Evolutionary conservation across 1,284 basidiomycete genomes (phyloP), one percentile per base, ranked within the genome.

Genomic region (Puccinia polysora): DNA sequence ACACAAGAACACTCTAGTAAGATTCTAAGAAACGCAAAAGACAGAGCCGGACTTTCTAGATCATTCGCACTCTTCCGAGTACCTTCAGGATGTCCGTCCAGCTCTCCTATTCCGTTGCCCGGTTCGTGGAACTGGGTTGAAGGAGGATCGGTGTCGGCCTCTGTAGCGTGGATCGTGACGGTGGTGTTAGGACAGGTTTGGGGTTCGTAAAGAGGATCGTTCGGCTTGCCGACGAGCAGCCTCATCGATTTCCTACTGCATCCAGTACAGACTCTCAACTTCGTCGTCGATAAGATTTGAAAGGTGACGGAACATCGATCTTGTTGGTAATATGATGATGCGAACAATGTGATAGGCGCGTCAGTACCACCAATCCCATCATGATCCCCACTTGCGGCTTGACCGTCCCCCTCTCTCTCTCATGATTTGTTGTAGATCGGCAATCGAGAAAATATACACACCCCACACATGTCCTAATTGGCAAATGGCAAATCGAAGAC

Each of bases 281-380:
- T 43, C 18, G 32, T 49, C 10, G 36, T 28, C 36, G 52, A 25
- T 15, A 69, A 38, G n/a, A 69, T 58, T 49, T 47, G 38, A 50
- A 69, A 69, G 6, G 53, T 69, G n/a, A 69, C 45, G 28, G 53
- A 45, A 38, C 65, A 69, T 50, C 65, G 55, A 45, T 69, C 65
- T 69, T 32, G 20, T 45, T 10, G 10, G n/a, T 45, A 45, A 10
- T 45, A 10, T 10, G 43, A 10, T 45, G 10, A 10, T 10, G 43
- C n/a, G 43, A 45, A 45, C n/a, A 10, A 45, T n/a, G n/a, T 45
- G 12, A 45, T 45, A 10, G n/a, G 12, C 43, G n/a, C n/a, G n/a
- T n/a, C n/a, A n/a, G n/a, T n/a, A n/a, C n/a, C n/a, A n/a, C n/a
- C n/a, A n/a, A 34, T 8, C 30, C 30, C 25, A 20, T 30, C 3